A percentile compares a stretch with the other conserved stretches of the same genome.
phyloP scores from a whole-genome alignment of 495 filamentous ascomycete genomes.

The Annulohypoxylon bovei region DNA sequence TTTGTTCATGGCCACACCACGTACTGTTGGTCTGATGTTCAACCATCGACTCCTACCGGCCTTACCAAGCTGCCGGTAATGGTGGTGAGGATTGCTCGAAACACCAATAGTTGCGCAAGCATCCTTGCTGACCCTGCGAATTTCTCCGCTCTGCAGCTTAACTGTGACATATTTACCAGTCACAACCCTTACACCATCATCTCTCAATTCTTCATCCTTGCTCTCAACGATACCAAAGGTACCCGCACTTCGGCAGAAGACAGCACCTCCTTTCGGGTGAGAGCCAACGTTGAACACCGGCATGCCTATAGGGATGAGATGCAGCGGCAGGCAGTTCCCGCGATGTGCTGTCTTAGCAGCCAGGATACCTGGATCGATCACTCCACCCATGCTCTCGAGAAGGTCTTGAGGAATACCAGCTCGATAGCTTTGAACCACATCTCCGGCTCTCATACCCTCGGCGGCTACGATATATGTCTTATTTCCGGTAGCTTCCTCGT shows the following conservation, averaged over 20 bases:
- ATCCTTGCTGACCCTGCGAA: constrained; percentile 85
- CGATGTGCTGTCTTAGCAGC: constrained; percentile 93
- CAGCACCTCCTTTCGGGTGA: constrained; percentile 72
- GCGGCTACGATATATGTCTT: constrained; percentile 93
- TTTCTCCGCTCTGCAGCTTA: constrained; percentile 89
- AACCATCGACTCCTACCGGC: constrained; percentile 92
- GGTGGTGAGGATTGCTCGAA: constrained; percentile 90
- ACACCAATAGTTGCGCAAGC: constrained; percentile 94
- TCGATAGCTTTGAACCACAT: constrained; percentile 89
- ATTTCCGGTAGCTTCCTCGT: constrained; percentile 68
- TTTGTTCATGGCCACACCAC: constrained; percentile 98
- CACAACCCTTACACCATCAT: constrained; percentile 61
- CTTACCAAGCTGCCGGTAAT: constrained; percentile 91
- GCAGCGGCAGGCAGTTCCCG: constrained; percentile 93
- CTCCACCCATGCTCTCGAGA: constrained; percentile 88
- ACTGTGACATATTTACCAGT: constrained; percentile 77
- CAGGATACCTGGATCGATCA: constrained; percentile 90
- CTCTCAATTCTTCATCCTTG: constrained; percentile 77
- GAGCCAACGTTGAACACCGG: constrained; percentile 91
- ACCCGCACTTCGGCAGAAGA: constrained; percentile 93
- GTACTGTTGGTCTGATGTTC: constrained; percentile 91
- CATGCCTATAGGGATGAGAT: constrained; percentile 93
- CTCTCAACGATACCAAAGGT: constrained; percentile 87
- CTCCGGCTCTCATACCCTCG: constrained; percentile 91
- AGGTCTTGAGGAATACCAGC: constrained; percentile 85